Evolutionary conservation across 257 asterid species (phyloP), one percentile per base, ranked within the genome.

Genomic region (Galeopsis tetrahit): DNA sequence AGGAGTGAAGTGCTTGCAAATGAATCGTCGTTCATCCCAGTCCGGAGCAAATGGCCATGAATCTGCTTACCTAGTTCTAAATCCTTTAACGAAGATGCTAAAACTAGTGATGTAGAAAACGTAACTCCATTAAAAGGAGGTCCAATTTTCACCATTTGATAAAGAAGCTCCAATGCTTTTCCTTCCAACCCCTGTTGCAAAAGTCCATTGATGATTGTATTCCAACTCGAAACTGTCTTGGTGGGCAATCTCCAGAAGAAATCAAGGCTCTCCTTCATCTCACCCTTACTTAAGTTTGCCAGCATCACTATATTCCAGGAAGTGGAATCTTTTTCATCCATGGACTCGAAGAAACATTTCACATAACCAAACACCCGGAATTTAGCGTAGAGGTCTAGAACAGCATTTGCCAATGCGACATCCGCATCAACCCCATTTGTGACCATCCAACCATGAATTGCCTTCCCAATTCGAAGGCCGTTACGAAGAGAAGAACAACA

Each of bases 291-390:
- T n/a, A 87, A 44, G 28, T 76, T 70, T n/a, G 85, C 84, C 28
- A 85, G 85, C 89, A 91, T 78, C 83, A 82, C 86, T 80, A 91
- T 87, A 68, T 91, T 91, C 96, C 97, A 91, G 10, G 97, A 89
- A 64, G 83, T 78, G 0, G 75, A 64, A 71, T 87, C 82, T 79
- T 64, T 91, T 48, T 39, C 80, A 46, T 34, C 81, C 95, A 87
- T 89, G 70, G 17, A 66, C 14, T 76, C 81, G 52, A 91, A 89
- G 13, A 87, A 76, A 57, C 80, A 72, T 4, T 72, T 70, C 42
- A 81, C 87, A 73, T 80, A 83, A 75, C 72, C 79, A 58, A 65
- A 79, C 58, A 57, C 66, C 17, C 82, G 82, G 66, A 74, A 79
- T 70, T 89, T 91, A 10, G 80, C 84, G 77, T 89, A 91, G 75